These are phyloP conservation scores for Cinnamomum chago DNA, from an alignment of 164 flowering plant genomes.

Conservation along the genomic window DNA sequence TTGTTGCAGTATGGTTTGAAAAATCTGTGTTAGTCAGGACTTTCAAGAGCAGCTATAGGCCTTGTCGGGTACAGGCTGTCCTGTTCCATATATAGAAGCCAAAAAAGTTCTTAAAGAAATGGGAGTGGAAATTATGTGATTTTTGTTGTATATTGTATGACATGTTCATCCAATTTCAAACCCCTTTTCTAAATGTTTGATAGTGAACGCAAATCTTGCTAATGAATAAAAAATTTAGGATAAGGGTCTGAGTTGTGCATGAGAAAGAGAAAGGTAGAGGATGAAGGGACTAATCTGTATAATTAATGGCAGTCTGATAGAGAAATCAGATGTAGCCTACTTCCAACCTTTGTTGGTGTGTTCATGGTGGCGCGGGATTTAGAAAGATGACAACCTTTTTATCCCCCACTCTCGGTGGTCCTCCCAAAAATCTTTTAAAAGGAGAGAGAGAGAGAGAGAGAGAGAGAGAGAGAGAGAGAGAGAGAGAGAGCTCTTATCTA, in stretches of 20 bases:
- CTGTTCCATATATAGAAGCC: background rate
- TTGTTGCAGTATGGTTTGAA: slow-evolving; percentile 8
- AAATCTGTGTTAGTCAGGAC: slow-evolving; percentile 7
- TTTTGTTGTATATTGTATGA: too few species aligned
- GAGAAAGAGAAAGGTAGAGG: background rate
- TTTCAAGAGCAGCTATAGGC: background rate
- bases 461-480: background rate
- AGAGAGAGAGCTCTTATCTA: background rate
- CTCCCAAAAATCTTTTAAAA: background rate
- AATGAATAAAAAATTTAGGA: background rate
- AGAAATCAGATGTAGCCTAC: background rate
- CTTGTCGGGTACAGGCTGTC: background rate
- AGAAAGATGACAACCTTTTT: background rate
- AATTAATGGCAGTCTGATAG: background rate
- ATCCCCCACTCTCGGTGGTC: background rate
- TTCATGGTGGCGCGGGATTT: background rate
- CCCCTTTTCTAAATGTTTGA: background rate
- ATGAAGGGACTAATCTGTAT: background rate
- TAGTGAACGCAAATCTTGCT: background rate
- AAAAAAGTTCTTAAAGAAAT: background rate
- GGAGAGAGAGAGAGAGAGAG: background rate
- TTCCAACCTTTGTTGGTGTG: background rate
- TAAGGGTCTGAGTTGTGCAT: background rate
- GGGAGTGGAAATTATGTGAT: background rate
- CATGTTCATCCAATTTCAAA: background rate